A percentile compares a stretch with the other conserved stretches of the same genome.
These are phyloP conservation scores for Solanum medicagineum DNA, from an alignment of 257 asterid species.

Conservation along the genomic window DNA sequence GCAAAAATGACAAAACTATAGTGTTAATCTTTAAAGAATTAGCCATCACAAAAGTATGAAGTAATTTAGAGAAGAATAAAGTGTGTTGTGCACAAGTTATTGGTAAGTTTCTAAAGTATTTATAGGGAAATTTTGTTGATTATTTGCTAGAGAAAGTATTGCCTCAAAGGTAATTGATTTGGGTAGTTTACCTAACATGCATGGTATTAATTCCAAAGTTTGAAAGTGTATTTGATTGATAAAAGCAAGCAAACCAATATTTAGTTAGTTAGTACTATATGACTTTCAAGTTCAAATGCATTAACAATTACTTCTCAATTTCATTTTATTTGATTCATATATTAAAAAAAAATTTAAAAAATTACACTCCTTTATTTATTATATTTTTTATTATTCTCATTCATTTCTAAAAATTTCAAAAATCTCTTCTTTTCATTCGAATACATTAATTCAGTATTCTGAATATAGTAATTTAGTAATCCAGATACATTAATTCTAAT, in stretches of 20 bases:
- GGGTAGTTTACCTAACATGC: conserved; percentile 53
- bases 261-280: no score
- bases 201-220: conserved; percentile 1
- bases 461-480: no score
- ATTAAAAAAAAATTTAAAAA: no score
- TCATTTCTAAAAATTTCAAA: no score
- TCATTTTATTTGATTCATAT: no score
- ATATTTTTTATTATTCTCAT: no score
- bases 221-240: background rate
- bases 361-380: no score
- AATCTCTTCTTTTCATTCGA: no score
- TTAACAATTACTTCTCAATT: no score
- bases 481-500: no score
- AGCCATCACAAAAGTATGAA: conserved; percentile 10
- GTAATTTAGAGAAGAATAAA: conserved; percentile 10
- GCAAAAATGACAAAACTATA: conserved; percentile 19
- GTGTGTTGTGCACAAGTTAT: conserved; percentile 8
- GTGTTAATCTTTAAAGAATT: background rate
- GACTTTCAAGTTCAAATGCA: no score
- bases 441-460: no score
- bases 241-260: background rate
- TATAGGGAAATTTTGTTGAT: conserved; percentile 14
- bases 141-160: background rate
- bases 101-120: conserved; percentile 2
- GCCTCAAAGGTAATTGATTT: conserved; percentile 3